Percentiles rank a stretch among this genome's conserved stretches.
Conservation (phyloP, 805 yeast genomes). For the Kodamaea kaohsiungensis region DNA sequence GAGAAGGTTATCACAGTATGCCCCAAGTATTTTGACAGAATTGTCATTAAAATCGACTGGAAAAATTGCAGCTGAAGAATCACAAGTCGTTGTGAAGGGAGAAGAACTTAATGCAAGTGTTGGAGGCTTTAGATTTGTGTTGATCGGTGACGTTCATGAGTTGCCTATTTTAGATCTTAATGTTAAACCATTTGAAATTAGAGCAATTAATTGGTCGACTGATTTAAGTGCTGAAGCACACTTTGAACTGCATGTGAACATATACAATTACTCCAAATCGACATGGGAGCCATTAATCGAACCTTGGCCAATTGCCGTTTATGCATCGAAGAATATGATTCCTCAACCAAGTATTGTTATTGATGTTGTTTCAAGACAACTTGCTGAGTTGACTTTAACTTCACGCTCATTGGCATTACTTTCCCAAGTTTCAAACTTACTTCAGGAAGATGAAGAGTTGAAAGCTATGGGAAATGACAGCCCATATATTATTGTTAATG, state of each 20-base stretch:
- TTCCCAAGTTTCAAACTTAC: conserved; percentile 63
- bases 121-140: conserved; percentile 76
- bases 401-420: conserved; percentile 77
- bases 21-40: conserved; percentile 63
- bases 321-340: conserved; percentile 52
- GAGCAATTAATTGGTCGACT: conserved; percentile 83
- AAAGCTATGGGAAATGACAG: conserved; percentile 75
- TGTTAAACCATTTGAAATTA: conserved; percentile 64
- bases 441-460: conserved; percentile 53
- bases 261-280: conserved; percentile 85
- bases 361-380: conserved; percentile 71
- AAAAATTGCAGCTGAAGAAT: conserved; percentile 17
- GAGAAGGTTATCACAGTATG: conserved; percentile 59
- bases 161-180: conserved; percentile 82
- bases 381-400: conserved; percentile 80
- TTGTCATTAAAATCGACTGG: conserved; percentile 35
- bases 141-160: conserved; percentile 90
- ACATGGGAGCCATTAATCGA: conserved; percentile 96
- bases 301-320: conserved; percentile 78
- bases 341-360: conserved; percentile 53
- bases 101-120: conserved; percentile 67
- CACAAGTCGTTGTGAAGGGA: conserved; percentile 54
- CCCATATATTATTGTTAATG: conserved; percentile 79
- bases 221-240: conserved; percentile 70
- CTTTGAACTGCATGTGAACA: conserved; percentile 66